Conservation (phyloP, 352 stramenopile species). For the Pythium sp. region DNA sequence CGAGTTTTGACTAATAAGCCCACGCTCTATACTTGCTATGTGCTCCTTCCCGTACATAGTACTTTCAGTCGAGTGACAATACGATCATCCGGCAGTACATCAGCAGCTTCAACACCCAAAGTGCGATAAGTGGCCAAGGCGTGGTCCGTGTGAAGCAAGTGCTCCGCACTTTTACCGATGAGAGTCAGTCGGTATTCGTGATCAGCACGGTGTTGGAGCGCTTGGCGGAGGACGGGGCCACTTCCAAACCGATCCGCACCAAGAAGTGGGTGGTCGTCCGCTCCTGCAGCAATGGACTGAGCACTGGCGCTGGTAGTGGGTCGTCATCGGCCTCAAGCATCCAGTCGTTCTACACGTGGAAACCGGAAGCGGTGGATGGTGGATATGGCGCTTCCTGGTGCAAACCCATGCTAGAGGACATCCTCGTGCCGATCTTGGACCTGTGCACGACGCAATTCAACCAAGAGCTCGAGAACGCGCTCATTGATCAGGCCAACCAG, state of each 20-base stretch:
- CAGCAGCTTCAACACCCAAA: background rate
- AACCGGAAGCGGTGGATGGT: background rate
- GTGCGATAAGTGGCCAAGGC: background rate
- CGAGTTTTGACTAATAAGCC: too few species aligned
- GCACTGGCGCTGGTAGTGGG: background rate
- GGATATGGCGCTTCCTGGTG: background rate
- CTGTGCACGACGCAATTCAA: background rate
- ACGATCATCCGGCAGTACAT: background rate
- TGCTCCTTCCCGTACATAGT: background rate
- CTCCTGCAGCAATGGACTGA: background rate
- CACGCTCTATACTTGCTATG: background rate
- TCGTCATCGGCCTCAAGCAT: background rate
- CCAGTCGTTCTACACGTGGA: slow-evolving; percentile 2
- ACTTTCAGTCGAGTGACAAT: background rate
- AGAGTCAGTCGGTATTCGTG: background rate
- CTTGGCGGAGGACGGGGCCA: background rate
- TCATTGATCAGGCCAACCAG: background rate
- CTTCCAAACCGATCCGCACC: background rate
- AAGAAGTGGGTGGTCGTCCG: slow-evolving; percentile 4
- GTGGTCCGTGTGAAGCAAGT: background rate
- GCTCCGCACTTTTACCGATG: background rate
- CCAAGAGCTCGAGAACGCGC: background rate
- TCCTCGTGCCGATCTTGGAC: slow-evolving; percentile 1
- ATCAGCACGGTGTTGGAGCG: background rate
- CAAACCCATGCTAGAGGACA: background rate